These are phyloP conservation scores for Macrocystidia cucumis DNA, from an alignment of 1,284 basidiomycete species.

Conservation along the genomic window DNA sequence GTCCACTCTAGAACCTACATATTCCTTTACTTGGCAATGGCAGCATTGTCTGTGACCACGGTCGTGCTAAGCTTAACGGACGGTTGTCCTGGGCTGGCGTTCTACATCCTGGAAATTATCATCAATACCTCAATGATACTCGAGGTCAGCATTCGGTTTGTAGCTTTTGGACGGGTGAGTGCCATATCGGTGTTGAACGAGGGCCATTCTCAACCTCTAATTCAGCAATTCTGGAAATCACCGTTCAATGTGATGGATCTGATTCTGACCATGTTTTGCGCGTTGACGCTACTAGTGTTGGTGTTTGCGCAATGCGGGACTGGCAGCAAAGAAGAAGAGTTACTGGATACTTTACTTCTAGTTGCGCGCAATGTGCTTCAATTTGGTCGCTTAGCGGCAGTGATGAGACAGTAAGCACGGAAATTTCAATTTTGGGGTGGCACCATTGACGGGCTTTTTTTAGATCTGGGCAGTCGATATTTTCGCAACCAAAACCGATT, in stretches of 20 bases:
- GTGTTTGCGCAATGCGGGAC: conserved; percentile 74
- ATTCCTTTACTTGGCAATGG: conserved; percentile 86
- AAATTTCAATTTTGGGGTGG: not conserved
- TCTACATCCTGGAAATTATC: conserved; percentile 88
- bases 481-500: conserved; percentile 87
- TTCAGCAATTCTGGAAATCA: conserved; percentile 93
- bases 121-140: conserved; percentile 90
- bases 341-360: conserved; percentile 85
- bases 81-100: conserved; percentile 72
- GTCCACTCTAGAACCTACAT: conserved; percentile 79
- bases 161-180: conserved; percentile 84
- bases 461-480: conserved; percentile 92
- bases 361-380: conserved; percentile 89
- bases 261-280: conserved; percentile 79
- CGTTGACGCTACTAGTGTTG: conserved; percentile 79
- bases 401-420: conserved; percentile 77
- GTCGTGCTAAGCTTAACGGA: conserved; percentile 81
- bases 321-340: conserved; percentile 80
- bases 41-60: conserved; percentile 82
- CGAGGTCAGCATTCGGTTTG: conserved; percentile 82
- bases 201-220: no score
- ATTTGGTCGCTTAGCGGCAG: conserved; percentile 81
- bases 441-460: conserved; percentile 2
- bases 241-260: conserved; percentile 87
- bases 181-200: no score